A percentile compares a stretch with the other conserved stretches of the same genome.
Conservation (phyloP, 495 filamentous ascomycete species). For the Oidiodendron maius region DNA sequence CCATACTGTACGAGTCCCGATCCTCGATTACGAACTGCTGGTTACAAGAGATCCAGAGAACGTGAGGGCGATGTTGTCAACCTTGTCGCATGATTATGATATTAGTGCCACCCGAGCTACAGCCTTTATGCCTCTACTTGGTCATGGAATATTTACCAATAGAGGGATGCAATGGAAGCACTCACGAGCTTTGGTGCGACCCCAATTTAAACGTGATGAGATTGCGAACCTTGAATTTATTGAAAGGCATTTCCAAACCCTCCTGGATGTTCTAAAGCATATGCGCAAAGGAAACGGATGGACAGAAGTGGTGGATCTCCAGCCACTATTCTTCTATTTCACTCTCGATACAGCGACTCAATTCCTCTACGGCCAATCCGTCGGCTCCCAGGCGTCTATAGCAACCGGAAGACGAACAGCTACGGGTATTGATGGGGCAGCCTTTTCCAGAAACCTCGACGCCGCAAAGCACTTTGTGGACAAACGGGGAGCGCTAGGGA, state of each 20-base stretch:
- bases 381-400: constrained; percentile 5
- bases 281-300: constrained; percentile 16
- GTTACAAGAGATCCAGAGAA: constrained; percentile 32
- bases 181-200: constrained; percentile 33
- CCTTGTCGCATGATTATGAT: constrained; percentile 52
- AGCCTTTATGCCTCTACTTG: constrained; percentile 23
- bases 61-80: constrained; percentile 53
- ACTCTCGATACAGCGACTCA: constrained; percentile 12
- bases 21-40: constrained; percentile 26
- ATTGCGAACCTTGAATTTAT: constrained; percentile 49
- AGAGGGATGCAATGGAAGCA: constrained; percentile 35
- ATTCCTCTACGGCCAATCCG: constrained; percentile 16
- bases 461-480: constrained; percentile 28
- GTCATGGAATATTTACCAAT: constrained; percentile 34
- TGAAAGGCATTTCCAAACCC: constrained; percentile 51
- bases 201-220: constrained; percentile 28
- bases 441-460: constrained; percentile 9
- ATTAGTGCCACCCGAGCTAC: constrained; percentile 14
- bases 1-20: constrained; percentile 22
- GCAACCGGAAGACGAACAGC: constrained; percentile 27
- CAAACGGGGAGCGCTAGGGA: constrained; percentile 8
- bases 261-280: constrained; percentile 35
- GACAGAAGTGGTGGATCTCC: constrained; percentile 41
- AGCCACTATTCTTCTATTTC: constrained; percentile 48
- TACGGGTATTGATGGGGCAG: constrained; percentile 27